Evolutionary conservation across 495 filamentous ascomycete species (phyloP).

Genomic region (Penicillium parvum): DNA sequence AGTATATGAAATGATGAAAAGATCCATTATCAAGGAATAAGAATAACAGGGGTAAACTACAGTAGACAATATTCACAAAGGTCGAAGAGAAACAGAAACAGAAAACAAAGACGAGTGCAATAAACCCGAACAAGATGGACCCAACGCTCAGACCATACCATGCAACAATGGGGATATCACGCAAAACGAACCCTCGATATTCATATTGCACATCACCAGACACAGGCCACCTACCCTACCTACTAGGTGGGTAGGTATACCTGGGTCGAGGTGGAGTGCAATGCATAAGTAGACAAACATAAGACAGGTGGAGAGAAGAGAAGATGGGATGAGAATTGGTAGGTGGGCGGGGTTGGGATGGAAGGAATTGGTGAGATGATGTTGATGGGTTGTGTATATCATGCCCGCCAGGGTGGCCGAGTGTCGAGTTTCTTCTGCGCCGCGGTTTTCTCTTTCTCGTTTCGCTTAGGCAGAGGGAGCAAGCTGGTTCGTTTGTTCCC

Average conservation of each 20-base stretch:
- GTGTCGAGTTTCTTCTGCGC: slow-evolving; percentile 29
- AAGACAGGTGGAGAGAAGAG: slow-evolving; percentile 9
- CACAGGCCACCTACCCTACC: no score
- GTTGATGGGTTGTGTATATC: not conserved
- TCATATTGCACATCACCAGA: slow-evolving; percentile 3
- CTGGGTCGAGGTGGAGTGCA: no score
- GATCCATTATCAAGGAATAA: slow-evolving; percentile 2
- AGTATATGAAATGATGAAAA: not conserved
- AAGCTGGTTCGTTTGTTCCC: slow-evolving; percentile 47
- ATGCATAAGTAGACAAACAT: slow-evolving; percentile 12
- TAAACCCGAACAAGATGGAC: slow-evolving; percentile 7
- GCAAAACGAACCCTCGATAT: slow-evolving; percentile 24
- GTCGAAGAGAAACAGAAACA: slow-evolving; percentile 10
- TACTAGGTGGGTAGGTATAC: no score
- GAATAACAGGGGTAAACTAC: slow-evolving; percentile 15
- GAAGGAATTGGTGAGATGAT: not conserved
- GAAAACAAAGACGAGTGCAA: slow-evolving; percentile 1
- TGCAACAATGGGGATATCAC: slow-evolving; percentile 34
- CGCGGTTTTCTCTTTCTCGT: slow-evolving; percentile 26
- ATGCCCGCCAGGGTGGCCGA: slow-evolving; percentile 39
- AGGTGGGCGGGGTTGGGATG: not conserved
- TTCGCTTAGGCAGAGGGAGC: slow-evolving; percentile 39
- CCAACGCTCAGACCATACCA: slow-evolving; percentile 28
- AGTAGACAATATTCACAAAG: slow-evolving; percentile 18
- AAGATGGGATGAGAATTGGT: slow-evolving; percentile 4